These are phyloP conservation scores for Trichoderma brevicompactum DNA, from an alignment of 2,329 filamentous ascomycete genomes.

Conservation along the genomic window DNA sequence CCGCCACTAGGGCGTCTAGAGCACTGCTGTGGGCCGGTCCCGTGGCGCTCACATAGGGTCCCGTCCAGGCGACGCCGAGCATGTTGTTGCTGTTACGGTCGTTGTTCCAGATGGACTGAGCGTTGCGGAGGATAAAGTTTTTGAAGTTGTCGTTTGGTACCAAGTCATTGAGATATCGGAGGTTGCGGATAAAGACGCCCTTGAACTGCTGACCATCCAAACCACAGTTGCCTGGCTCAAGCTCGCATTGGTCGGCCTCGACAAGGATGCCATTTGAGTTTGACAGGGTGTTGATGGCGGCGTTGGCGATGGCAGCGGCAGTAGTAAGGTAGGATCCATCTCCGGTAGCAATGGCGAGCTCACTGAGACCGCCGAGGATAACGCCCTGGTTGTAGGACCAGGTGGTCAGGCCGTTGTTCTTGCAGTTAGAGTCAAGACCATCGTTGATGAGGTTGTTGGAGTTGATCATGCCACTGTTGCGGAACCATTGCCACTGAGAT, in stretches of 20 bases:
- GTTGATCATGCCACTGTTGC: conserved; percentile 57
- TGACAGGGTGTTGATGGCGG: conserved; percentile 53
- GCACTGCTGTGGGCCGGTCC: conserved; percentile 68
- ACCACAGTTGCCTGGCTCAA: conserved; percentile 45
- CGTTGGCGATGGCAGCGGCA: conserved; percentile 56
- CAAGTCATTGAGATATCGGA: conserved; percentile 60
- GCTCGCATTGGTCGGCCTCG: conserved; percentile 45
- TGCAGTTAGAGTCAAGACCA: conserved; percentile 53
- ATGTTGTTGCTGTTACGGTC: conserved; percentile 55
- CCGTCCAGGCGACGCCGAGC: conserved; percentile 68
- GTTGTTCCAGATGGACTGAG: conserved; percentile 66
- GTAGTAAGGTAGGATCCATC: conserved; percentile 48
- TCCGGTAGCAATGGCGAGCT: conserved; percentile 52
- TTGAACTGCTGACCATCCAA: conserved; percentile 69
- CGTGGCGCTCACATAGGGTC: conserved; percentile 56
- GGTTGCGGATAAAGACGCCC: conserved; percentile 69
- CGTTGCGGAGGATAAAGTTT: conserved; percentile 63
- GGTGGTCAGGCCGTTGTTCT: conserved; percentile 55
- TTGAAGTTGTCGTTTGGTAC: conserved; percentile 55
- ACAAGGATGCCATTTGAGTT: conserved; percentile 53
- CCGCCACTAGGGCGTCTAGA: conserved; percentile 69
- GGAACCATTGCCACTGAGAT: conserved; percentile 59
- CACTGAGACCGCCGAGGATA: conserved; percentile 58
- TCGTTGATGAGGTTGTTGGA: conserved; percentile 56
- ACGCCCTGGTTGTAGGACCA: conserved; percentile 65